A percentile compares a stretch with the other conserved stretches of the same genome.
These are phyloP conservation scores for Colletotrichum acutatum DNA, from an alignment of 2,329 filamentous ascomycete genomes.

Conservation along the genomic window DNA sequence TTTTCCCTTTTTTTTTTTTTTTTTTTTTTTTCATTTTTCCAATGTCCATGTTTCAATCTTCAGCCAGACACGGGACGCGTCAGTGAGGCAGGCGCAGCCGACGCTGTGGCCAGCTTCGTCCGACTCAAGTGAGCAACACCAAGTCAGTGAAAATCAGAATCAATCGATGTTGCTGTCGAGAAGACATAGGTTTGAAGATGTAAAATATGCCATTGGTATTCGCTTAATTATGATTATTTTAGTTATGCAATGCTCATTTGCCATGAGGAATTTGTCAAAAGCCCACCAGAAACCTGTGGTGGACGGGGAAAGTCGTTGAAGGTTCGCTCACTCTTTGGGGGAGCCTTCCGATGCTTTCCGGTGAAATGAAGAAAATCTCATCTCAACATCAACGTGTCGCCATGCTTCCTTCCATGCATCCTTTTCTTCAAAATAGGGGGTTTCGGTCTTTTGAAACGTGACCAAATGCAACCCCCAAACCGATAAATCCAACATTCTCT, in stretches of 20 bases:
- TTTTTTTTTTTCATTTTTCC: neutral
- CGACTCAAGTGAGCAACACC: neutral
- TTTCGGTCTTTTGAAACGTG: neutral
- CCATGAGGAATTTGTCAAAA: neutral
- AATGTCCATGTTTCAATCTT: neutral
- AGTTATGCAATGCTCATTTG: slow-evolving; percentile 1
- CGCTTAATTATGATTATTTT: slow-evolving; percentile 12
- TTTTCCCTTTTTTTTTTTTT: neutral
- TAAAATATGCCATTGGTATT: neutral
- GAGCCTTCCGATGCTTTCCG: neutral
- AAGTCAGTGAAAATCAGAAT: no score
- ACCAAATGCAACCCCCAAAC: neutral
- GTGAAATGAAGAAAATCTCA: slow-evolving; percentile 1
- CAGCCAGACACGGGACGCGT: neutral
- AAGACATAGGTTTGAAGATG: neutral
- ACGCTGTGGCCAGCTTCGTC: neutral
- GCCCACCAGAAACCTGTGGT: neutral
- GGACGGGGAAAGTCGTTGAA: neutral
- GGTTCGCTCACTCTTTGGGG: neutral
- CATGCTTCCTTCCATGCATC: neutral
- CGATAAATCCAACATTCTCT: neutral
- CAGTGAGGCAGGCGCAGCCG: neutral
- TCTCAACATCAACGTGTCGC: slow-evolving; percentile 10
- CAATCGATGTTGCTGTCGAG: no score
- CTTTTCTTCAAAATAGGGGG: neutral